Base-by-base conservation (phyloP, 192 early-diverging fungal species). In the Entomortierella chlamydospora region DNA sequence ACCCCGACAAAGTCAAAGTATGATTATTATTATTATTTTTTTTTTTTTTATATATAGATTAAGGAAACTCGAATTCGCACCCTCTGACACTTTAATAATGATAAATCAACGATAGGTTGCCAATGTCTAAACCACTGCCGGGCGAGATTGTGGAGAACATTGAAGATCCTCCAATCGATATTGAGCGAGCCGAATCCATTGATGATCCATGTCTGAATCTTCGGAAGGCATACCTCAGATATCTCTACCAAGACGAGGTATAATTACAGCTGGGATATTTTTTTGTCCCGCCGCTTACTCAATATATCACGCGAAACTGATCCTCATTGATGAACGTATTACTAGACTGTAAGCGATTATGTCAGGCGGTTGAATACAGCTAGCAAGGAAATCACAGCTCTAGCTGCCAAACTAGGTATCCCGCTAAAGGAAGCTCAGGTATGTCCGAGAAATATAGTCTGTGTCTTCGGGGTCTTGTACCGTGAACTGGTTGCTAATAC, bases 341-440 rank as follows among this genome's bases (percentile, higher is more conserved):
- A 70, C 57, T 66, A 61, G 20, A 59, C 68, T 15, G 67, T 79
- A 11, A 55, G 39, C 29, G 76, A 79, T 34, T 79, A 79, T 34
- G 62, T 79, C 3, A 70, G 70, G 30, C 59, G 53, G 2, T n/a
- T 79, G 9, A 79, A 79, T 31, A 61, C 68, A 26, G 76, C 76
- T 7, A 70, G 68, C 43, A 79, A 79, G 18, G 67, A 79, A 12
- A 70, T 79, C 20, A 79, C 76, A 50, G 68, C 62, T 8, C 8
- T 79, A 12, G 76, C 76, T 0, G 76, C 68, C 2, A 70, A 70
- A n/a, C 61, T 66, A 39, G 57, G 57, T 13, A 30, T 70, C 12
- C 67, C 76, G 8, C 57, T 79, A 12, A 70, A 66, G 39, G 76
- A 79, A 0, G 76, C 68, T 2, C 67, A 70, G 58, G 72, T 74